These are phyloP conservation scores for Phaffomyces opuntiae DNA, from an alignment of 805 yeast species.

Conservation along the genomic window DNA sequence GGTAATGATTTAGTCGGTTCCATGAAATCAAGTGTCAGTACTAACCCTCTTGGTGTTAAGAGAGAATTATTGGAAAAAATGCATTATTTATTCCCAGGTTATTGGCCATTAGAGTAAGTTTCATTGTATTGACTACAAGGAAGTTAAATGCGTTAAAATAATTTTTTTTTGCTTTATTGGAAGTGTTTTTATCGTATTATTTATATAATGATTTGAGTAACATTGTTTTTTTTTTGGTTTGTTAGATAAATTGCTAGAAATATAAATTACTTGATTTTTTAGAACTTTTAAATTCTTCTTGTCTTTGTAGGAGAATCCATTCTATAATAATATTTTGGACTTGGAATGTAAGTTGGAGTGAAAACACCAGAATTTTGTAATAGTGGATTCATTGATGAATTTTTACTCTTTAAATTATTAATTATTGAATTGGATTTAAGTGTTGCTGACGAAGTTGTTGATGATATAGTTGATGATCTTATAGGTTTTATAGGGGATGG, in stretches of 20 bases:
- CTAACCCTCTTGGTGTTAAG: conserved; percentile 66
- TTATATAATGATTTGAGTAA: too few relatives aligned
- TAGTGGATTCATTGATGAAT: background rate
- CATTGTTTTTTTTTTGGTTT: too few relatives aligned
- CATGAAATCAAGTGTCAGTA: conserved; percentile 77
- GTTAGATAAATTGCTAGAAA: background rate
- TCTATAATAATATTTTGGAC: conserved; percentile 24
- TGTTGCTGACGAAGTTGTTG: conserved; percentile 1
- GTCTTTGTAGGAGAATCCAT: conserved; percentile 27
- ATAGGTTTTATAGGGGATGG: conserved; percentile 15
- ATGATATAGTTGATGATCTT: conserved; percentile 16
- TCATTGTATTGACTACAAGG: too few relatives aligned
- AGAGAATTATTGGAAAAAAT: conserved; percentile 68
- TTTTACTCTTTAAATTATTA: background rate
- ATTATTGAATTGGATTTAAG: background rate
- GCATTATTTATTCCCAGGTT: conserved; percentile 86
- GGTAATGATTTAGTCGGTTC: conserved; percentile 69
- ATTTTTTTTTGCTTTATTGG: too few relatives aligned
- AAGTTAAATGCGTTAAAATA: too few relatives aligned
- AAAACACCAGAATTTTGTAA: background rate
- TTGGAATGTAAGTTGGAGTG: conserved; percentile 24
- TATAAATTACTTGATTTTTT: background rate
- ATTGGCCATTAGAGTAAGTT: conserved; percentile 51
- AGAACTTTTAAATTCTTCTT: conserved; percentile 14
- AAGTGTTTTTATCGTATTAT: too few relatives aligned